Base-by-base conservation (phyloP, 176 grass and related monocot species). In the Poa annua region DNA sequence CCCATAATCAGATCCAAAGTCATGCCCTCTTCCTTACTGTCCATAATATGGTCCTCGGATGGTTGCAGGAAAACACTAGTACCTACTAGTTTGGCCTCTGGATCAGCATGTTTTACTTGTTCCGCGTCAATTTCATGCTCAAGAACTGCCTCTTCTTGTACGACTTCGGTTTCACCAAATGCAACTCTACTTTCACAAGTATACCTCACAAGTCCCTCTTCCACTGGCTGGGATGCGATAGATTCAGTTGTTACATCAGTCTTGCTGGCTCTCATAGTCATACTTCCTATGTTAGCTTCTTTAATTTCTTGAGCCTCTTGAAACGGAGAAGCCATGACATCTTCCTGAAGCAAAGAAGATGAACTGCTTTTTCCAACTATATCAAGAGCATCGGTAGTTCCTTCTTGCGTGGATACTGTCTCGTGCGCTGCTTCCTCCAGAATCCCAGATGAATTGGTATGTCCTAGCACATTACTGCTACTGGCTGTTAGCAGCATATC, bases 1-100 rank as follows among this genome's bases (percentile, higher is more conserved):
- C 64, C 83, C 39, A 21, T 47, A 39, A 93, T 72, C 39, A 90
- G 69, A 81, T 89, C 85, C 70, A 88, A 48, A 45, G 77, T 83
- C 11, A 22, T 24, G 44, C 39, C 77, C 33, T 88, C 77, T 51
- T 42, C 86, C 8, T 88, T 90, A 63, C 36, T 92, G 69, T 86
- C 84, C 22, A 55, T 68, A 54, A 55, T 80, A 64, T 53, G 60
- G 74, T 90, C 85, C 70, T 86, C 64, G 7, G 19, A 20, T 73
- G 72, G 72, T 55, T 79, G 71, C 86, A 44, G 52, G 70, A 79
- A 63, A 75, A 73, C 70, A 79, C 61, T 60, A 41, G 77, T 55
- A 54, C 52, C 22, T 51, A 67, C 42, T 71, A 71, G 32, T 14
- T 81, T 83, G 11, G 57, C 48, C 71, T 84, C 81, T 6, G 67